Percentiles rank a stretch among this genome's conserved stretches.
Conservation (phyloP, 371 early-diverging fungal species). For the Zancudomyces culisetae region DNA sequence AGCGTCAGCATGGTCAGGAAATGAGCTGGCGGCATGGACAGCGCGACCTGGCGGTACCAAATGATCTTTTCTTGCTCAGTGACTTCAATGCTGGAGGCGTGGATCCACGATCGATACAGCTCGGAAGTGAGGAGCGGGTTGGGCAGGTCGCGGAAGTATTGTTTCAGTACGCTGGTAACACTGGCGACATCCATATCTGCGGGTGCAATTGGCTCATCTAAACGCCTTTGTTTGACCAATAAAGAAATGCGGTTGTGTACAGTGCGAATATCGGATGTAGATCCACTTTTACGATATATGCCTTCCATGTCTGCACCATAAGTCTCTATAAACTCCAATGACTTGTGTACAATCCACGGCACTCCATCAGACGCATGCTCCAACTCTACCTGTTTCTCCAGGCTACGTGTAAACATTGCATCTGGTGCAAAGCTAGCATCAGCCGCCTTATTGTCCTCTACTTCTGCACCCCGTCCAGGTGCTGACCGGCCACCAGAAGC, state of each 20-base stretch:
- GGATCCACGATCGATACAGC: conserved; percentile 54
- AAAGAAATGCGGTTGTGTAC: conserved; percentile 27
- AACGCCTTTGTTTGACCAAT: conserved; percentile 6
- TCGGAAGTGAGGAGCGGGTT: conserved; percentile 74
- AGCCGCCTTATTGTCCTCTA: neutral
- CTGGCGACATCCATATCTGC: conserved; percentile 23
- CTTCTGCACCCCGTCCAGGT: neutral
- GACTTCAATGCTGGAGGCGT: conserved; percentile 22
- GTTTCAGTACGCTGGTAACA: conserved; percentile 83
- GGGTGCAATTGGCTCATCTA: conserved; percentile 8
- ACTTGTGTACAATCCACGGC: conserved; percentile 55
- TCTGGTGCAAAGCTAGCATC: conserved; percentile 8
- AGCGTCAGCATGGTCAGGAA: conserved; percentile 35
- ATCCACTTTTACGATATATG: conserved; percentile 83
- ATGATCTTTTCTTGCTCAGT: conserved; percentile 11
- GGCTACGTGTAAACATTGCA: conserved; percentile 36
- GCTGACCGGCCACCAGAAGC: neutral
- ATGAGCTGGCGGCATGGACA: conserved; percentile 34
- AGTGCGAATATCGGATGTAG: conserved; percentile 54
- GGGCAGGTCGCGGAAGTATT: conserved; percentile 81
- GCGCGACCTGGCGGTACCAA: conserved; percentile 22
- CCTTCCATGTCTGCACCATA: conserved; percentile 70
- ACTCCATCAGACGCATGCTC: conserved; percentile 29
- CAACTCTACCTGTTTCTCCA: conserved; percentile 27
- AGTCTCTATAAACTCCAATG: conserved; percentile 58